Evolutionary conservation across 31 red algal species (phyloP).

Genomic region (Porphyra umbilicalis): DNA sequence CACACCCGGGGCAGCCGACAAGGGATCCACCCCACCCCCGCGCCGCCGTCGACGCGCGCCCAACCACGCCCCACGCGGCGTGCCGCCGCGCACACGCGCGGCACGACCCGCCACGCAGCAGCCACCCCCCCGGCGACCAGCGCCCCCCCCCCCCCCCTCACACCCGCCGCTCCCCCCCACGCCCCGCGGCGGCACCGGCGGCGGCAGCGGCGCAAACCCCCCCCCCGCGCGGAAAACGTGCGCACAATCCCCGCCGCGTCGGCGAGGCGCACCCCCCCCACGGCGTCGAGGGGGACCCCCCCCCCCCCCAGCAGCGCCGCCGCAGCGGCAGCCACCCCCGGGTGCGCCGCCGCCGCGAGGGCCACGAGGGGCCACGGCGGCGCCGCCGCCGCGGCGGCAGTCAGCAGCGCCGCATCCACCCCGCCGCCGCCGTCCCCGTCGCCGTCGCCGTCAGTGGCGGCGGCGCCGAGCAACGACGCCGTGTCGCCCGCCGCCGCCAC

Average conservation of each 20-base stretch:
- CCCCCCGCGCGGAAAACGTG: neutral
- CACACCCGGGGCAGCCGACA: too few relatives aligned
- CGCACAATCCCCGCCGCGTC: neutral
- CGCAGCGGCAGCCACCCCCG: neutral
- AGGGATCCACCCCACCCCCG: too few relatives aligned
- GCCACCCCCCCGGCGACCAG: too few relatives aligned
- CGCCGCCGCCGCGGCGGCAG: neutral
- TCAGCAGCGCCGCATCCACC: neutral
- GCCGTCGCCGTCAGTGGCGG: neutral
- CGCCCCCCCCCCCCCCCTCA: too few relatives aligned
- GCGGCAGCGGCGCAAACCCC: neutral
- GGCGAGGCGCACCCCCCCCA: neutral
- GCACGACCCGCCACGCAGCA: too few relatives aligned
- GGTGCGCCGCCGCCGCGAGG: neutral
- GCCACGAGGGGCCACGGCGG: neutral
- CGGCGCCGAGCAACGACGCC: neutral
- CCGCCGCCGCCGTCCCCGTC: neutral
- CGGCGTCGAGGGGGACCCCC: neutral
- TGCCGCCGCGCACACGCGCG: too few relatives aligned
- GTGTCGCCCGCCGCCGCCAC: neutral
- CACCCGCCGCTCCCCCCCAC: too few relatives aligned
- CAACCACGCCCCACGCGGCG: too few relatives aligned
- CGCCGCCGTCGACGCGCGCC: too few relatives aligned
- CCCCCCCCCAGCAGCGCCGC: neutral
- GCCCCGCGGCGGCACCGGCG: neutral